Percentiles rank a stretch among this genome's conserved stretches.
These are phyloP conservation scores for Platismatia glauca DNA, from an alignment of 495 filamentous ascomycete genomes.

Conservation along the genomic window DNA sequence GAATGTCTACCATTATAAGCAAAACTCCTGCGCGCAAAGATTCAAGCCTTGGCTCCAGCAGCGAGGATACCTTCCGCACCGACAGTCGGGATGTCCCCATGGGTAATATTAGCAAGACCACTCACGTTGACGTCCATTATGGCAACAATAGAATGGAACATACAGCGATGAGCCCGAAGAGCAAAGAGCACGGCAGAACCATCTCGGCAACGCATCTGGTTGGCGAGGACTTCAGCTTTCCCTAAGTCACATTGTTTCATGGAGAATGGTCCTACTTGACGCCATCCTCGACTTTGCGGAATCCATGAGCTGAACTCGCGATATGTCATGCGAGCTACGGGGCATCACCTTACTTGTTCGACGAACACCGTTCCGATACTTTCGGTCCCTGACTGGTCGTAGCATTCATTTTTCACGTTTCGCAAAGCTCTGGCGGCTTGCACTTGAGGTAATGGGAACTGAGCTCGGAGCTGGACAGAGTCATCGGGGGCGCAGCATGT, in stretches of 20 bases:
- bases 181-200: slow-evolving; percentile 7
- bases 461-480: neutral
- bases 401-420: neutral
- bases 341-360: neutral
- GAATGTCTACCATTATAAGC: neutral
- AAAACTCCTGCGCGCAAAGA: neutral
- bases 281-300: neutral
- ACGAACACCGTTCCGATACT: neutral
- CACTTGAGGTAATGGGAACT: neutral
- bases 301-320: neutral
- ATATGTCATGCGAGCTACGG: neutral
- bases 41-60: neutral
- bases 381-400: neutral
- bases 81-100: slow-evolving; percentile 4
- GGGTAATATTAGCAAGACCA: slow-evolving; percentile 15
- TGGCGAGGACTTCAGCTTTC: slow-evolving; percentile 5
- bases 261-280: neutral
- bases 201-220: slow-evolving; percentile 5
- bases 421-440: neutral
- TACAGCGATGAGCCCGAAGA: neutral
- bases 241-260: neutral
- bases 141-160: neutral
- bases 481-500: neutral
- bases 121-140: slow-evolving; percentile 6
- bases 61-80: slow-evolving; percentile 2